Percentiles rank a stretch among this genome's conserved stretches.
Conservation (phyloP, 2,329 filamentous ascomycete species). For the Lasiodiplodia theobromae region DNA sequence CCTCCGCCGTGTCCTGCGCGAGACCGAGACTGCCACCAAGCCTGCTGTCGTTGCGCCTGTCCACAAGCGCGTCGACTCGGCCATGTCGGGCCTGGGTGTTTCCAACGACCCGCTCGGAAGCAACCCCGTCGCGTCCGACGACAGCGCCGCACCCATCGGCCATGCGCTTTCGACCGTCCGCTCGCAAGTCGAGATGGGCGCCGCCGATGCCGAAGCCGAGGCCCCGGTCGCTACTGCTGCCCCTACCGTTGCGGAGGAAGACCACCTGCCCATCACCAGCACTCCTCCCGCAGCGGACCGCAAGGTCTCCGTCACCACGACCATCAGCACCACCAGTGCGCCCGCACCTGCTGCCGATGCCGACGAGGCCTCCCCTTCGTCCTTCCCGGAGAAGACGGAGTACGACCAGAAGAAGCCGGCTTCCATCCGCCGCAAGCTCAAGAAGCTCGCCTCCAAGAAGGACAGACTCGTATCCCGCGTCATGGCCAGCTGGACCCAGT, state of each 20-base stretch:
- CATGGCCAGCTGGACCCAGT: neutral
- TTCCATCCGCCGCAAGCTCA: neutral
- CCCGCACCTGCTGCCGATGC: neutral
- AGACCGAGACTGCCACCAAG: neutral
- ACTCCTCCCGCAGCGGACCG: neutral
- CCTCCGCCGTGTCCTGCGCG: conserved; percentile 22
- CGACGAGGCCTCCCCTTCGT: neutral
- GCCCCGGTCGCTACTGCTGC: neutral
- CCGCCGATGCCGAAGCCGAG: neutral
- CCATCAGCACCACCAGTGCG: too few species aligned
- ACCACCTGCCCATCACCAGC: neutral
- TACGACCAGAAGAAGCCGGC: neutral
- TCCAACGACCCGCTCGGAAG: neutral
- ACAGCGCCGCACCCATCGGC: neutral
- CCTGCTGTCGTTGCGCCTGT: neutral
- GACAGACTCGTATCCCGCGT: neutral
- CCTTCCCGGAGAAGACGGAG: neutral
- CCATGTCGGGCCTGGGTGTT: neutral
- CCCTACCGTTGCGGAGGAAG: neutral
- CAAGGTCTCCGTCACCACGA: neutral
- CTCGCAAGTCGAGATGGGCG: neutral
- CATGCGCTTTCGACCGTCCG: neutral
- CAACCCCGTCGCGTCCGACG: neutral
- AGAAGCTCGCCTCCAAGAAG: neutral
- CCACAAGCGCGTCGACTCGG: conserved; percentile 9